Evolutionary conservation across 2,329 filamentous ascomycete genomes (phyloP).

Genomic region (Ceratocystis cubensis): DNA sequence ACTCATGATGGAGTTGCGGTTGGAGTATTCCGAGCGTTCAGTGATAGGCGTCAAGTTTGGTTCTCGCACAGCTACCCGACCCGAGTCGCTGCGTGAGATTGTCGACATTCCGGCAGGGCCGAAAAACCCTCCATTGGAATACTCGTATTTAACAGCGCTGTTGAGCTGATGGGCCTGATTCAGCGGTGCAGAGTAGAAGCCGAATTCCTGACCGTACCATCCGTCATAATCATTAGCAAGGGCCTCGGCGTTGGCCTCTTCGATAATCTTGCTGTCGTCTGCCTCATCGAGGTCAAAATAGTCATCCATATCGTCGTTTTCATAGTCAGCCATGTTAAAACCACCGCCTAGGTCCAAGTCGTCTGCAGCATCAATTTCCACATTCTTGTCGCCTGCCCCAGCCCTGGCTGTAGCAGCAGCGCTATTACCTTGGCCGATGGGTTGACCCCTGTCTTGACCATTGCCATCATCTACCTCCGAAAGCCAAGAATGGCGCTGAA

Average conservation of each 20-base stretch:
- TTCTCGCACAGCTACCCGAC: conserved; percentile 62
- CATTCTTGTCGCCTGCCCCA: not conserved
- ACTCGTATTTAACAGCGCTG: conserved; percentile 39
- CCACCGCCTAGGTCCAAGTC: conserved; percentile 36
- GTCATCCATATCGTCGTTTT: conserved; percentile 38
- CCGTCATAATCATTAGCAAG: conserved; percentile 85
- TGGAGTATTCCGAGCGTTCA: conserved; percentile 89
- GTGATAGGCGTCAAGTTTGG: conserved; percentile 94
- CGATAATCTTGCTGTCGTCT: conserved; percentile 83
- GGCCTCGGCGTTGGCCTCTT: conserved; percentile 86
- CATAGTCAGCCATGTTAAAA: conserved; percentile 33
- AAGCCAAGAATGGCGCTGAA: conserved; percentile 47
- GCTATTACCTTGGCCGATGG: too few species aligned
- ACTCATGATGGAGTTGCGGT: conserved; percentile 80
- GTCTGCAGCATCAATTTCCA: conserved; percentile 18
- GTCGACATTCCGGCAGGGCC: conserved; percentile 48
- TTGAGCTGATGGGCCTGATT: conserved; percentile 34
- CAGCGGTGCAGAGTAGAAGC: conserved; percentile 66
- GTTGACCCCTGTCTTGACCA: conserved; percentile 13
- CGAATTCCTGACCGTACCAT: conserved; percentile 93
- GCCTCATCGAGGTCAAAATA: conserved; percentile 58
- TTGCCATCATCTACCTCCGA: conserved; percentile 22
- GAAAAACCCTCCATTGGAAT: conserved; percentile 79
- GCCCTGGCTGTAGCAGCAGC: conserved; percentile 10
- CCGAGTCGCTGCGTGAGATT: conserved; percentile 59